Conservation (phyloP, 768 basidiomycete genomes). For the Sarcomyxa edulis region DNA sequence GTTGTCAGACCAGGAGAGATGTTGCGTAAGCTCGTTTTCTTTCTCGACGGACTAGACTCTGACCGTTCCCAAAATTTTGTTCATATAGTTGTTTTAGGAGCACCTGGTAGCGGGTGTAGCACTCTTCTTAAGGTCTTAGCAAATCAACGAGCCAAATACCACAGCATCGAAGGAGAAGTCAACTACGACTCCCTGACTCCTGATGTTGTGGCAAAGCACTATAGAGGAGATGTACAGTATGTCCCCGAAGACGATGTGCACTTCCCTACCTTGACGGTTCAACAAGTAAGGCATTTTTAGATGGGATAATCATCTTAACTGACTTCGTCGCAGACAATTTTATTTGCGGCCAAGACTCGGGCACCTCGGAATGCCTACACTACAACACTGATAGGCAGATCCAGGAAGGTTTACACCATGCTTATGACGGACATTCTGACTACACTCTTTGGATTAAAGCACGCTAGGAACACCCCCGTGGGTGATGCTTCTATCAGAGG, state of each 20-base stretch:
- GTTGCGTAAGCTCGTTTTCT: conserved; percentile 49
- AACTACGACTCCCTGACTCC: conserved; percentile 74
- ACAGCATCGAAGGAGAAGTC: conserved; percentile 64
- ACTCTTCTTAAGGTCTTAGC: conserved; percentile 80
- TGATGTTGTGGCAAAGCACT: conserved; percentile 54
- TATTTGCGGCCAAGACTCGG: conserved; percentile 63
- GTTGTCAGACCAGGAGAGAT: conserved; percentile 68
- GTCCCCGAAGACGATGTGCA: conserved; percentile 84
- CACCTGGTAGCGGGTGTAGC: conserved; percentile 81
- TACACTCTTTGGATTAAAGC: conserved; percentile 72
- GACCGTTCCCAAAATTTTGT: not conserved
- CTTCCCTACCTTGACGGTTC: conserved; percentile 77
- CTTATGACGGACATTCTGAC: conserved; percentile 50
- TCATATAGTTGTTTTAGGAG: conserved; percentile 69
- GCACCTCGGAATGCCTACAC: conserved; percentile 52
- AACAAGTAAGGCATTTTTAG: no score
- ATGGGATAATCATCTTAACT: no score
- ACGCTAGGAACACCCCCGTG: conserved; percentile 66
- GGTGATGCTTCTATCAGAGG: conserved; percentile 75
- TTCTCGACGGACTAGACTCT: not conserved
- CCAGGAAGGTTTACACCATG: conserved; percentile 37
- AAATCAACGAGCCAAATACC: conserved; percentile 67
- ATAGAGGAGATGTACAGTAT: conserved; percentile 78
- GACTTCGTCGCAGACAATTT: conserved; percentile 71
- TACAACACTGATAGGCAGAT: conserved; percentile 31